Conservation (phyloP, 1,284 basidiomycete genomes). For the Ganoderma meredithae region DNA sequence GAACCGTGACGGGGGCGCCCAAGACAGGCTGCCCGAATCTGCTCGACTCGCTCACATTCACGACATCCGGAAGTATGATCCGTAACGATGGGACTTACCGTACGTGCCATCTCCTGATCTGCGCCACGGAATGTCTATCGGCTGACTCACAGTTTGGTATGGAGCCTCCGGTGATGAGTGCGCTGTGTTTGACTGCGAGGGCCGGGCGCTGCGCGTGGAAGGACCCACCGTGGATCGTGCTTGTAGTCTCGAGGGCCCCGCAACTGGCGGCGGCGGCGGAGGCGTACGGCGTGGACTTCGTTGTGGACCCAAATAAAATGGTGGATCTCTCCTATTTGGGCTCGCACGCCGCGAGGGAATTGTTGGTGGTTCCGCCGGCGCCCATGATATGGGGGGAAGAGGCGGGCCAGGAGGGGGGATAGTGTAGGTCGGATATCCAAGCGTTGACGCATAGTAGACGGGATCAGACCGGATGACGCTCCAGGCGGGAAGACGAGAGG, state of each 20-base stretch:
- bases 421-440: constrained; percentile 13
- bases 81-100: constrained; percentile 21
- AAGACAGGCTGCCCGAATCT: constrained; percentile 22
- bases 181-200: constrained; percentile 12
- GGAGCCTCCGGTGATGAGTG: constrained; percentile 8
- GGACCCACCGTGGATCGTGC: not conserved
- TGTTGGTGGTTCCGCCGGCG: constrained; percentile 12
- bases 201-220: not conserved
- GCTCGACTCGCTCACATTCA: constrained; percentile 15
- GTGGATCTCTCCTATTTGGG: constrained; percentile 25
- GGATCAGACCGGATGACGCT: constrained; percentile 26
- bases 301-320: not conserved
- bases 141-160: constrained; percentile 5
- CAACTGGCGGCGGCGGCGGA: constrained; percentile 17
- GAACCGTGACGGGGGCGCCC: constrained; percentile 18
- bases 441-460: constrained; percentile 23
- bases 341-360: constrained; percentile 5
- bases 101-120: constrained; percentile 9
- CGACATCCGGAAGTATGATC: not conserved
- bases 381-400: constrained; percentile 29
- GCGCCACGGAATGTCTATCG: constrained; percentile 13
- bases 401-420: constrained; percentile 25
- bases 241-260: constrained; percentile 27
- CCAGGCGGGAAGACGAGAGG: constrained; percentile 17
- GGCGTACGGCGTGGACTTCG: not conserved